Evolutionary conservation across 495 filamentous ascomycete genomes (phyloP), one percentile per base, ranked within the genome.

Genomic region (Gamarada debralockiae): DNA sequence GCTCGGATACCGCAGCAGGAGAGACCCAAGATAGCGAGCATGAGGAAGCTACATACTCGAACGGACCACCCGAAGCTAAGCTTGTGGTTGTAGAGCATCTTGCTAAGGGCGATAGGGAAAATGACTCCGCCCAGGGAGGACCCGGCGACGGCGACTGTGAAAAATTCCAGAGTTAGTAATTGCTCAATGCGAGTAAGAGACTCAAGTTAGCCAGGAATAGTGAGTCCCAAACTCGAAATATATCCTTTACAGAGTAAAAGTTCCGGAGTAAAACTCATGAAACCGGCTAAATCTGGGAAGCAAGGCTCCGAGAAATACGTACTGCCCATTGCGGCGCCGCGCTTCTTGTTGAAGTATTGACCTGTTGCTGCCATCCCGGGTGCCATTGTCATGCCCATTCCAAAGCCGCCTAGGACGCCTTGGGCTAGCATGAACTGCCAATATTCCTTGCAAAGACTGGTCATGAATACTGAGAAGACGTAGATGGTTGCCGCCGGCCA

Each of bases 391-490:
- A 90, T 69, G 0, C 90, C 89, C 66, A 82, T 84, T 0, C 85
- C 86, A 22, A 93, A 58, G 0, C 90, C 90, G 44, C 80, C 77
- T 8, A 82, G 78, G 21, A 95, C 50, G 0, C 86, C 88, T 62
- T 93, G 89, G 0, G 86, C 76, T 3, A 93, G 76, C 57, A 93
- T 80, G 0, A 93, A 67, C 53, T 92, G 87, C 78, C 80, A 92
- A 61, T 83, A 84, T 44, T 75, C 53, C 8, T 75, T 83, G 46
- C 79, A 79, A 13, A 86, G 58, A 13, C 81, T 85, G 3, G 85
- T 84, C 73, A 81, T 80, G 66, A 93, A 89, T 29, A 91, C 75
- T 22, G 82, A 79, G 21, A 90, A 61, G 3, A 84, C 42, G 50
- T 80, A 72, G 18, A 87, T 48, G 2, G 78, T 38, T 23, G 41